Conservation (phyloP, 2,329 filamentous ascomycete genomes). For the Verticillium isaacii region DNA sequence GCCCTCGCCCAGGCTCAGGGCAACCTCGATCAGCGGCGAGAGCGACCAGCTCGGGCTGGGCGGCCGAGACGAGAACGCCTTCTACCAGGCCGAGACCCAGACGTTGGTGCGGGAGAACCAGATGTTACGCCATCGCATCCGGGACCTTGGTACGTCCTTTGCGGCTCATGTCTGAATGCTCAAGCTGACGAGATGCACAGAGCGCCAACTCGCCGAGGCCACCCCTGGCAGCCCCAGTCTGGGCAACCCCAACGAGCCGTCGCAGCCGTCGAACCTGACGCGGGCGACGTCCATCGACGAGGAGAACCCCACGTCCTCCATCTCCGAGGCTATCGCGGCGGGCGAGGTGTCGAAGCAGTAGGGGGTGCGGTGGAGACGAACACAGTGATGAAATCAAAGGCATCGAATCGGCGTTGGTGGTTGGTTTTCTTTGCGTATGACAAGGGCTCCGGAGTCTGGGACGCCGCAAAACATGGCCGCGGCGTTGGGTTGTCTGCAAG, state of each 20-base stretch:
- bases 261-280: constrained; percentile 43
- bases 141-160: constrained; percentile 59
- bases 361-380: neutral
- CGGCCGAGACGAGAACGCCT: constrained; percentile 69
- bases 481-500: neutral
- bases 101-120: constrained; percentile 75
- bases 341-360: neutral
- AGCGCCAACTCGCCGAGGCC: constrained; percentile 47
- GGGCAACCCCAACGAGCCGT: constrained; percentile 38
- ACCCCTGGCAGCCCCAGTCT: constrained; percentile 20
- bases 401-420: neutral
- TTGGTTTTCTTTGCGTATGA: neutral
- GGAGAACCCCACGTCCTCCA: constrained; percentile 18
- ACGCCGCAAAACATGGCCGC: neutral
- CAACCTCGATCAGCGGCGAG: constrained; percentile 55
- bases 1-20: constrained; percentile 50
- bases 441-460: neutral
- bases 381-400: neutral
- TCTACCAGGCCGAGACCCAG: constrained; percentile 79
- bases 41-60: constrained; percentile 55
- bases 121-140: constrained; percentile 71
- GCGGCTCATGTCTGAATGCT: neutral
- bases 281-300: constrained; percentile 41
- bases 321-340: neutral
- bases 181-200: constrained; percentile 22